Base-by-base conservation (phyloP, 1,284 basidiomycete species). In the Cutaneotrichosporon sp. region DNA sequence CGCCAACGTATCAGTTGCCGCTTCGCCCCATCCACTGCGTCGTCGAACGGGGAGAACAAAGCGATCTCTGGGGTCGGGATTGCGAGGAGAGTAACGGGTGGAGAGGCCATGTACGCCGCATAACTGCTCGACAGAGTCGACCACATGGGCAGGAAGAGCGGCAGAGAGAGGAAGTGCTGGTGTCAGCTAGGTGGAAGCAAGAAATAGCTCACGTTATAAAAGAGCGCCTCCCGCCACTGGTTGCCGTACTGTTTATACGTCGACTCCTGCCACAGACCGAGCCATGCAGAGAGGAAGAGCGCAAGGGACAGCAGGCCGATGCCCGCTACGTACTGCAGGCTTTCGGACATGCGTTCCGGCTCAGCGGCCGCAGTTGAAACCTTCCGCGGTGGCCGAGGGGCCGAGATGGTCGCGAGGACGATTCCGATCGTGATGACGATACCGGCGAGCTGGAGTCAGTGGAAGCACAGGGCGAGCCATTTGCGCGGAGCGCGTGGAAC, bases 221-320 rank as follows among this genome's bases (percentile, higher is more conserved):
- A 97, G 79, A 97, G 84, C 27, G 83, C 85, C 75, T 97, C 92
- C 65, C 87, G 83, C 92, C 92, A 97, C 47, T 70, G 63, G 56
- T 82, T 84, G 17, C 84, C 82, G 67, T 91, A 90, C 38, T 71
- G 76, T 16, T 76, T 71, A 67, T 86, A 90, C 5, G 89, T 90
- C 71, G 80, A 78, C 70, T 97, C 93, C 74, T 97, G 93, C 32
- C 84, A 82, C 27, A 96, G 76, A 0, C 93, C 92, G 46, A 97
- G 83, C 54, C 88, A 79, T 0, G 89, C 88, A 2, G 86, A 85
- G 29, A 96, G 76, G 19, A 96, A 64, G 44, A 97, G 81, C 0
- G 92, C 90, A 11, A 86, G 67, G 11, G 81, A 78, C 25, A 96
- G 80, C 53, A 94, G 80, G 12, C 75, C 72, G 26, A 97, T 85